A percentile compares a stretch with the other conserved stretches of the same genome.
phyloP scores from a whole-genome alignment of 352 stramenopile genomes.

The Plasmopara muralis region DNA sequence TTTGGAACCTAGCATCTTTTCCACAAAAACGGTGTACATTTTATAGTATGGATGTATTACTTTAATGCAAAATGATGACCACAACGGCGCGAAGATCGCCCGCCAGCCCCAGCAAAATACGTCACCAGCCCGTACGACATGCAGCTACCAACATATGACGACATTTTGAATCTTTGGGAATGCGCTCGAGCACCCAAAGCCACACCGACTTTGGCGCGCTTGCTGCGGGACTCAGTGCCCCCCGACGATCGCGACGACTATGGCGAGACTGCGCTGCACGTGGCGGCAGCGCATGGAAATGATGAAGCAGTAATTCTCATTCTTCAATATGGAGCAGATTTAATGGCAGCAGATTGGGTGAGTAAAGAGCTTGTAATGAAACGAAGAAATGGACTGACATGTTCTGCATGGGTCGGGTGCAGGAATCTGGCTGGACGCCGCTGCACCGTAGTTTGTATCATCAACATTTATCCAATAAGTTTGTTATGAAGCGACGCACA shows the following conservation, averaged over 20 bases:
- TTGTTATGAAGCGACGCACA: not conserved
- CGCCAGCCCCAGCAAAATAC: too few species aligned
- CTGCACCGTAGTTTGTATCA: slow-evolving; percentile 71
- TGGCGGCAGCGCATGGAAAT: slow-evolving; percentile 50
- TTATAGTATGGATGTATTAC: too few species aligned
- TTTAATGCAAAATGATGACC: too few species aligned
- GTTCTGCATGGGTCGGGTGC: slow-evolving; percentile 4
- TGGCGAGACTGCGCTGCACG: slow-evolving; percentile 68
- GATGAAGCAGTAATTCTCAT: slow-evolving; percentile 51
- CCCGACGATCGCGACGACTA: slow-evolving; percentile 62
- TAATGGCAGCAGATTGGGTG: slow-evolving; percentile 58
- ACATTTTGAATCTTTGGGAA: slow-evolving; percentile 23
- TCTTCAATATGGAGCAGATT: slow-evolving; percentile 42
- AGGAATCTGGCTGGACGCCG: slow-evolving; percentile 81
- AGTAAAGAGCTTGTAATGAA: slow-evolving; percentile 11
- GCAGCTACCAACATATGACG: slow-evolving; percentile 4
- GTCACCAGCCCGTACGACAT: slow-evolving; percentile 1
- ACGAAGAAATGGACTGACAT: slow-evolving; percentile 7
- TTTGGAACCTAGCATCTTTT: too few species aligned
- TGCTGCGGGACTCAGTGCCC: slow-evolving; percentile 24
- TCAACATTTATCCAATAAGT: slow-evolving; percentile 53
- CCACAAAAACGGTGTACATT: too few species aligned
- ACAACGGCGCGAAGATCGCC: too few species aligned
- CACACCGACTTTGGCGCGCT: slow-evolving; percentile 5
- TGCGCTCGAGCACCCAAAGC: slow-evolving; percentile 13